phyloP scores from a whole-genome alignment of 2,329 filamentous ascomycete species.

The Aspergillus amoenus region DNA sequence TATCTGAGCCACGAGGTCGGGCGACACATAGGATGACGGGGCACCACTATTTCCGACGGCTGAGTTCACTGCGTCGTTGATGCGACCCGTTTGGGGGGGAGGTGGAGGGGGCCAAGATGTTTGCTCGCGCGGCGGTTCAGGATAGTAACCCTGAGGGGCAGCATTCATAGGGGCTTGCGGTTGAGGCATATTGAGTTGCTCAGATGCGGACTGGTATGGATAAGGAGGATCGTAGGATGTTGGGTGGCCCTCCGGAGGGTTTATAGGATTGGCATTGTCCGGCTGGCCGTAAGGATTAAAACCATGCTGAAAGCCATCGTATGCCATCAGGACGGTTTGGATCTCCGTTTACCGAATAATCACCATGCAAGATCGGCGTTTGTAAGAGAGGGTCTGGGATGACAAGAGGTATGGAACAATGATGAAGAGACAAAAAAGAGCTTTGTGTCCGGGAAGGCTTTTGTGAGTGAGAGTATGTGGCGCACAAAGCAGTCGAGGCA shows the following conservation, averaged over 20 bases:
- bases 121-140: conserved; percentile 21
- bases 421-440: not conserved
- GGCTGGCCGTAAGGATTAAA: conserved; percentile 29
- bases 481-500: not conserved
- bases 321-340: conserved; percentile 35
- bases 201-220: conserved; percentile 31
- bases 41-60: conserved; percentile 55
- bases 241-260: conserved; percentile 23
- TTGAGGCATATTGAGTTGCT: conserved; percentile 37
- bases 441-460: conserved; percentile 4
- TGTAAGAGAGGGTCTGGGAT: not conserved
- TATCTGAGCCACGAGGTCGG: conserved; percentile 61
- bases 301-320: conserved; percentile 41
- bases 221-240: conserved; percentile 32
- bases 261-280: conserved; percentile 23
- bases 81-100: conserved; percentile 34
- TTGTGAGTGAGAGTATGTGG: conserved; percentile 4
- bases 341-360: conserved; percentile 4
- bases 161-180: conserved; percentile 29
- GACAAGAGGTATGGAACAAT: conserved; percentile 1
- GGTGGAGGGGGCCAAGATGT: conserved; percentile 22
- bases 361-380: not conserved
- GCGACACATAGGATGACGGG: conserved; percentile 52
- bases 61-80: conserved; percentile 58
- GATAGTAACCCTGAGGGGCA: conserved; percentile 17